Percentiles rank a stretch among this genome's conserved stretches.
phyloP scores from a whole-genome alignment of 257 asterid genomes.

The Pogostemon cablin region DNA sequence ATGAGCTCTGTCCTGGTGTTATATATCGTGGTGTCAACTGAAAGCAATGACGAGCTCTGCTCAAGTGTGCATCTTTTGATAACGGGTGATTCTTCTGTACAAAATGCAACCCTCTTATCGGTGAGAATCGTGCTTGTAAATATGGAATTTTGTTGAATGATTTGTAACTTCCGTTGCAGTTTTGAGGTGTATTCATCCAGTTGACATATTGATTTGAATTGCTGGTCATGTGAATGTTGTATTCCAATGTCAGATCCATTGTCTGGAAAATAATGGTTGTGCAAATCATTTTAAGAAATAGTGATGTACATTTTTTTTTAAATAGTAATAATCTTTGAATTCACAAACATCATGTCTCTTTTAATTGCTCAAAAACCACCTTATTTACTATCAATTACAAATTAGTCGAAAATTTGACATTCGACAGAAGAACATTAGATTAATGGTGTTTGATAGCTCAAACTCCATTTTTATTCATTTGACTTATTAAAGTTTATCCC shows the following conservation, averaged over 20 bases:
- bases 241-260: background rate
- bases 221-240: background rate
- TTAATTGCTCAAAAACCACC: too few species aligned
- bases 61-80: background rate
- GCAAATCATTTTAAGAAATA: background rate
- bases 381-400: too few species aligned
- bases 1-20: slow-evolving; percentile 74
- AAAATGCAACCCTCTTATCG: background rate
- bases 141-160: slow-evolving; percentile 25
- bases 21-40: slow-evolving; percentile 60
- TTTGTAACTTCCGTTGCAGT: background rate
- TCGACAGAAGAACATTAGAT: too few species aligned
- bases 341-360: too few species aligned
- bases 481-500: too few species aligned
- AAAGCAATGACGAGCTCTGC: background rate
- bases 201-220: background rate
- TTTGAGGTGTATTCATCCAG: background rate
- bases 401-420: too few species aligned
- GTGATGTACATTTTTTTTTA: too few species aligned
- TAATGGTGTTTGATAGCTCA: too few species aligned
- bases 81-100: slow-evolving; percentile 22
- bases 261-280: background rate
- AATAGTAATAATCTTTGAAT: too few species aligned
- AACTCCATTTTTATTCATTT: too few species aligned
- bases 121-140: slow-evolving; percentile 15